Evolutionary conservation across 2,329 filamentous ascomycete species (phyloP).

Genomic region (Talaromyces verruculosus): DNA sequence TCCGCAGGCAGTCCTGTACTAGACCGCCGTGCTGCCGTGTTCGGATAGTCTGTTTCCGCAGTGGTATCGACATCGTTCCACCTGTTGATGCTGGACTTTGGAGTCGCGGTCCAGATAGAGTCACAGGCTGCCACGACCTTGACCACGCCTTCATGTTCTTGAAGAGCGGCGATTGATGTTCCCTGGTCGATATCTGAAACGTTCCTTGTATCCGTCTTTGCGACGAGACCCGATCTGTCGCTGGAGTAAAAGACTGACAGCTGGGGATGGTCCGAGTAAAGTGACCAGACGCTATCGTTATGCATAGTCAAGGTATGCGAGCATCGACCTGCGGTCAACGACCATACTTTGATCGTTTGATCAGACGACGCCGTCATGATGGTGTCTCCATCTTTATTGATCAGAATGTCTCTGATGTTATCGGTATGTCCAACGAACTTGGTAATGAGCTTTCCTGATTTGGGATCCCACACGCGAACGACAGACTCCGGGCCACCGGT

Average conservation of each 20-base stretch:
- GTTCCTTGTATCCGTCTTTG: slow-evolving; percentile 87
- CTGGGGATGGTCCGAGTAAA: slow-evolving; percentile 83
- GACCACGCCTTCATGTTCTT: slow-evolving; percentile 75
- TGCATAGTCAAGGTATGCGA: slow-evolving; percentile 99
- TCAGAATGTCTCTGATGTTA: slow-evolving; percentile 85
- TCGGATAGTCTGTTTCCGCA: slow-evolving; percentile 59
- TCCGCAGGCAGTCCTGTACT: slow-evolving; percentile 53
- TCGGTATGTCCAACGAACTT: slow-evolving; percentile 97
- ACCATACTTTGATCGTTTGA: slow-evolving; percentile 98
- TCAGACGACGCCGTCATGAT: slow-evolving; percentile 94
- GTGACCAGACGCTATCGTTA: slow-evolving; percentile 94
- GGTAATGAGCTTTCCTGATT: slow-evolving; percentile 83
- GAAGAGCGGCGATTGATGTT: slow-evolving; percentile 81
- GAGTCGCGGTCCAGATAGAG: slow-evolving; percentile 86
- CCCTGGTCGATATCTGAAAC: slow-evolving; percentile 80
- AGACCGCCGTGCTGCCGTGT: slow-evolving; percentile 51
- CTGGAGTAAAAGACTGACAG: slow-evolving; percentile 91
- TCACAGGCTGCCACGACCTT: slow-evolving; percentile 65
- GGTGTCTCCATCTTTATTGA: slow-evolving; percentile 84
- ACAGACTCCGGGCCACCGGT: slow-evolving; percentile 93
- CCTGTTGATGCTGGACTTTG: slow-evolving; percentile 86
- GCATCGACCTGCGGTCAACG: slow-evolving; percentile 87
- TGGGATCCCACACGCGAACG: slow-evolving; percentile 87
- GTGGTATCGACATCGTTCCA: slow-evolving; percentile 85
- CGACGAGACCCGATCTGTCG: slow-evolving; percentile 88